These are phyloP conservation scores for Phylloporus sp. DNA, from an alignment of 768 basidiomycete species.

Conservation along the genomic window DNA sequence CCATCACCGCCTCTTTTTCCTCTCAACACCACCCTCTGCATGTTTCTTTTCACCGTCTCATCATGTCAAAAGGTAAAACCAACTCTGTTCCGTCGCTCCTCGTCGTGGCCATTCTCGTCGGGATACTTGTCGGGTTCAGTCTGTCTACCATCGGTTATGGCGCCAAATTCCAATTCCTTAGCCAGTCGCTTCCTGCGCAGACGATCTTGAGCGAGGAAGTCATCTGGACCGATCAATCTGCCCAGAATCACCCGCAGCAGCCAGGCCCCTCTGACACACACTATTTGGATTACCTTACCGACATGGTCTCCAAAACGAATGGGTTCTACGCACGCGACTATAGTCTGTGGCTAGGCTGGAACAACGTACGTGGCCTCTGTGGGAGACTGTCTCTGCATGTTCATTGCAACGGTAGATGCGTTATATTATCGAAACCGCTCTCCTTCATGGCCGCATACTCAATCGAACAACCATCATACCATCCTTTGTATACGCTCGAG, in stretches of 20 bases:
- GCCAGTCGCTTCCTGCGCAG: constrained; percentile 12
- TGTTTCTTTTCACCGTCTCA: not conserved
- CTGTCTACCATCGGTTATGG: constrained; percentile 16
- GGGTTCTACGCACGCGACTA: constrained; percentile 46
- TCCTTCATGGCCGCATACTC: constrained; percentile 41
- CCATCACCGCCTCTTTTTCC: too few species aligned
- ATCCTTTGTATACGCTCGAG: constrained; percentile 45
- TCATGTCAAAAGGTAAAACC: constrained; percentile 6
- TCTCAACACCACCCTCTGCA: too few species aligned
- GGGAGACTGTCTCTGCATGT: not conserved
- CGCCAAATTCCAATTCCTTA: constrained; percentile 14
- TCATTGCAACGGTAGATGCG: constrained; percentile 34
- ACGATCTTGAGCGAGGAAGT: constrained; percentile 10
- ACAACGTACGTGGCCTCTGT: constrained; percentile 33
- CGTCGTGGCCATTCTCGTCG: constrained; percentile 20
- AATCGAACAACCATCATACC: constrained; percentile 44
- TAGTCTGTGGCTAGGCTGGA: constrained; percentile 48
- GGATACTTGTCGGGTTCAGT: constrained; percentile 27
- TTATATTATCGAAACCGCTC: constrained; percentile 44
- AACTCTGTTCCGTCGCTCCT: constrained; percentile 10
- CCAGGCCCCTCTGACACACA: constrained; percentile 11
- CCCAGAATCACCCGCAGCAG: not conserved
- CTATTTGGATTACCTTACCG: constrained; percentile 30
- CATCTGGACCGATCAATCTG: constrained; percentile 10
- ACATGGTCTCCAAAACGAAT: constrained; percentile 37